Conservation (phyloP, 352 stramenopile genomes). For the Globisporangium cederbergense region DNA sequence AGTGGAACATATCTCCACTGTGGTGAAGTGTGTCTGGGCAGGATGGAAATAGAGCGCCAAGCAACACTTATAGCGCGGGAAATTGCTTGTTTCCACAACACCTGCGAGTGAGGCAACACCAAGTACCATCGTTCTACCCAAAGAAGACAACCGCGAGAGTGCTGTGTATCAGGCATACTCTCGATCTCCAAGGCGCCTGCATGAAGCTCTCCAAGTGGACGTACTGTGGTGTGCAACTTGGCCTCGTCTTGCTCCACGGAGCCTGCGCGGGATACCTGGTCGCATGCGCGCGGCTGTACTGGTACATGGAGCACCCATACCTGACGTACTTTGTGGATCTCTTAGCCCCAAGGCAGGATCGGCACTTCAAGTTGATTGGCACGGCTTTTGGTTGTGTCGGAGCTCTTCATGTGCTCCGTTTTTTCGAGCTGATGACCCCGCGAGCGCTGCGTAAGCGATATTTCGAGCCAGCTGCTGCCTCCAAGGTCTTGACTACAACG, state of each 20-base stretch:
- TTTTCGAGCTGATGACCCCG: background rate
- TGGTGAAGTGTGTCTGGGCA: background rate
- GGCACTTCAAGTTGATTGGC: constrained; percentile 22
- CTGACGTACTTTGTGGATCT: constrained; percentile 29
- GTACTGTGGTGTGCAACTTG: background rate
- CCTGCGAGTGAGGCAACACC: background rate
- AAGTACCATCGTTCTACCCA: background rate
- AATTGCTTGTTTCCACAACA: background rate
- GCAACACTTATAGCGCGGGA: background rate
- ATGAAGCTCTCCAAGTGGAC: background rate
- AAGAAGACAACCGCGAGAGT: background rate
- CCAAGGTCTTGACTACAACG: background rate
- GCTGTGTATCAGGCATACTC: too few relatives aligned
- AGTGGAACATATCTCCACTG: too few relatives aligned
- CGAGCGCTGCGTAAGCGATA: background rate
- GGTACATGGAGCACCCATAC: constrained; percentile 24
- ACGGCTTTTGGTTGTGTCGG: constrained; percentile 17
- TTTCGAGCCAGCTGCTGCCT: background rate
- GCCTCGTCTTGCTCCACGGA: background rate
- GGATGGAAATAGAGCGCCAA: background rate
- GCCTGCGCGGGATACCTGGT: constrained; percentile 21
- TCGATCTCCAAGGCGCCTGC: background rate
- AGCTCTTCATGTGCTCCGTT: constrained; percentile 6
- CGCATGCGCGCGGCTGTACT: constrained; percentile 19
- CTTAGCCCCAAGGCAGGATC: constrained; percentile 17